Base-by-base conservation (phyloP, 495 filamentous ascomycete genomes). In the Talaromyces nanjingensis region DNA sequence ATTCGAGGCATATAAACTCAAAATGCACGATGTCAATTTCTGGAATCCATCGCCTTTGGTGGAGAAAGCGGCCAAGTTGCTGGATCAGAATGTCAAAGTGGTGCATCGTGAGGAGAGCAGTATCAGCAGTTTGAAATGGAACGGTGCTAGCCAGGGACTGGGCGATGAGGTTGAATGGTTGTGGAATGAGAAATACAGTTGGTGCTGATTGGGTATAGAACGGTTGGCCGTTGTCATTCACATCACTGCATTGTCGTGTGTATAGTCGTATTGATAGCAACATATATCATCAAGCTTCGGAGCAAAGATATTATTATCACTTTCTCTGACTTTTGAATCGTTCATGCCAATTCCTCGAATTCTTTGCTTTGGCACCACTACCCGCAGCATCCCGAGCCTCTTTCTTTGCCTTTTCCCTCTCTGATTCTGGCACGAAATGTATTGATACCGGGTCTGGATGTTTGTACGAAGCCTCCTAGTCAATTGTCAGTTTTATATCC, bases 171-270 rank as follows among this genome's bases (percentile, higher is more conserved):
- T 96, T 47, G 88, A 92, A 56, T 98, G 94, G 94, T 73, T 92
- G 60, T 83, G 81, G 65, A 96, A 96, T 70, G 93, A 98, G 82
- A 97, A 96, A 81, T 97, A 87, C 77, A 89, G 84, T 20, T 98
- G 93, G 93, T 96, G 91, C 72, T 97, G 74, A 86, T 55, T 49
- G 18, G 18, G 6, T 49, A 49, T 49, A 49, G 11, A 49, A 7
- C 4, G 16, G 45, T 49, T 49, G 45, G 45, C n/a, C 39, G 16
- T 49, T 49, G 18, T 49, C n/a, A 49, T 9, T 27, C 27, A 2
- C 27, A 27, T 27, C 27, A 27, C 3, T 49, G 27, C 49, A 22
- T n/a, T 63, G 42, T 33, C 22, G 12, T 16, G 3, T 25, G 3
- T 55, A 49, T 22, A 57, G 12, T 63, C 54, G 20, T 27, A 22